A percentile compares a stretch with the other conserved stretches of the same genome.
phyloP scores from a whole-genome alignment of 257 asterid species.

The Mentha longifolia region DNA sequence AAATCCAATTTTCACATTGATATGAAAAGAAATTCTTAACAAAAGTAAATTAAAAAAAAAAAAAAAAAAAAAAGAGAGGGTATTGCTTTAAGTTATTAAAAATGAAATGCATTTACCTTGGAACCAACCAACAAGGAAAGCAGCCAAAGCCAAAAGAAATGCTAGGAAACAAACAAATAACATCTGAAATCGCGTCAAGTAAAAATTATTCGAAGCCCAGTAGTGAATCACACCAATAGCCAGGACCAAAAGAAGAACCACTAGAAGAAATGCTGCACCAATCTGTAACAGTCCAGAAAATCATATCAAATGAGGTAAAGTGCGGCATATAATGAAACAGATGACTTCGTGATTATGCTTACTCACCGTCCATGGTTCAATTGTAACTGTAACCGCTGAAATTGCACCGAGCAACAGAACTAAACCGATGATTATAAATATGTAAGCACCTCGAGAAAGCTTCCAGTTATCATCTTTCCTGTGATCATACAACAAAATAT shows the following conservation, averaged over 20 bases:
- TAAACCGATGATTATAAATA: constrained; percentile 77
- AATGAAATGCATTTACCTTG: constrained; percentile 54
- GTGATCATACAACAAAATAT: constrained; percentile 39
- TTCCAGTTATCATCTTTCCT: constrained; percentile 99
- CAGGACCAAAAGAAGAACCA: constrained; percentile 85
- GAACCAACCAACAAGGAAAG: constrained; percentile 87
- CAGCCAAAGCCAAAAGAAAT: constrained; percentile 96
- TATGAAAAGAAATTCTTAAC: constrained; percentile 8
- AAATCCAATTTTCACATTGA: constrained; percentile 9
- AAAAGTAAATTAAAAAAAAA: constrained; percentile 7
- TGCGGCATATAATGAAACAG: constrained; percentile 14
- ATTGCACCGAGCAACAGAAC: constrained; percentile 87
- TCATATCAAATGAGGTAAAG: constrained; percentile 33
- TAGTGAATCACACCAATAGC: constrained; percentile 95
- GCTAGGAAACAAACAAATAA: constrained; percentile 92
- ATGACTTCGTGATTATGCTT: constrained; percentile 17
- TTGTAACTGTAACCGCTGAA: constrained; percentile 73
- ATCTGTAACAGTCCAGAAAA: constrained; percentile 57
- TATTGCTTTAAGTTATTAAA: constrained; percentile 8
- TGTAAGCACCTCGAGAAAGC: constrained; percentile 83
- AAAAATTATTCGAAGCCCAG: constrained; percentile 98
- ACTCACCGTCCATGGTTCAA: constrained; percentile 93
- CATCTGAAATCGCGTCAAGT: constrained; percentile 93
- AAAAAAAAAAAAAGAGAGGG: neutral
- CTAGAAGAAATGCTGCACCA: constrained; percentile 92